Conservation (phyloP, 805 yeast species). For the Wickerhamomyces pijperi region DNA sequence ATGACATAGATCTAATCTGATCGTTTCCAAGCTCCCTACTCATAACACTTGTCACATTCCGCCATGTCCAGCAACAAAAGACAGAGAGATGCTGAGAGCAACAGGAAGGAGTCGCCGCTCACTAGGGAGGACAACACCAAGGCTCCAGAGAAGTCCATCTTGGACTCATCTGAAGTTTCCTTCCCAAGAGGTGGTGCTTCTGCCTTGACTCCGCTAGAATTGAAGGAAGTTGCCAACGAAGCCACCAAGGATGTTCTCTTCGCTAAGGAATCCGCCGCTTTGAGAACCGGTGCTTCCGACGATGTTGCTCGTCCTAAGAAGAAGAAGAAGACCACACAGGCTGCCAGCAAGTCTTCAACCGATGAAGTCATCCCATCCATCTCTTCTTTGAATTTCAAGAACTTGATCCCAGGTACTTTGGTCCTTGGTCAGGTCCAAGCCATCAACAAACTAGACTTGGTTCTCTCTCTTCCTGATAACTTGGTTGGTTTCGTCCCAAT, state of each 20-base stretch:
- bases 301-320: constrained; percentile 24
- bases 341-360: constrained; percentile 18
- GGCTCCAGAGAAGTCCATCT: constrained; percentile 25
- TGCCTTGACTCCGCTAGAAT: constrained; percentile 78
- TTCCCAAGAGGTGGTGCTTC: constrained; percentile 97
- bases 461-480: constrained; percentile 69
- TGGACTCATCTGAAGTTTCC: constrained; percentile 27
- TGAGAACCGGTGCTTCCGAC: constrained; percentile 8
- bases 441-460: constrained; percentile 52
- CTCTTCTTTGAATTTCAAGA: constrained; percentile 52
- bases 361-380: constrained; percentile 29
- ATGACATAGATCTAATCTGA: neutral
- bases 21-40: too few relatives aligned
- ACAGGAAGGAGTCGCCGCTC: constrained; percentile 27
- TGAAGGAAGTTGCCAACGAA: constrained; percentile 85
- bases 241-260: constrained; percentile 83
- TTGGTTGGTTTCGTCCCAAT: constrained; percentile 71
- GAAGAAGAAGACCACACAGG: constrained; percentile 26
- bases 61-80: constrained; percentile 28
- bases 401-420: constrained; percentile 56
- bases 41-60: neutral
- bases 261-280: constrained; percentile 21
- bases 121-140: constrained; percentile 27
- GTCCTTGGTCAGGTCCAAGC: constrained; percentile 68
- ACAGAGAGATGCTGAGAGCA: constrained; percentile 32